Conservation (phyloP, 768 basidiomycete genomes). For the Boletus eberwhitei region DNA sequence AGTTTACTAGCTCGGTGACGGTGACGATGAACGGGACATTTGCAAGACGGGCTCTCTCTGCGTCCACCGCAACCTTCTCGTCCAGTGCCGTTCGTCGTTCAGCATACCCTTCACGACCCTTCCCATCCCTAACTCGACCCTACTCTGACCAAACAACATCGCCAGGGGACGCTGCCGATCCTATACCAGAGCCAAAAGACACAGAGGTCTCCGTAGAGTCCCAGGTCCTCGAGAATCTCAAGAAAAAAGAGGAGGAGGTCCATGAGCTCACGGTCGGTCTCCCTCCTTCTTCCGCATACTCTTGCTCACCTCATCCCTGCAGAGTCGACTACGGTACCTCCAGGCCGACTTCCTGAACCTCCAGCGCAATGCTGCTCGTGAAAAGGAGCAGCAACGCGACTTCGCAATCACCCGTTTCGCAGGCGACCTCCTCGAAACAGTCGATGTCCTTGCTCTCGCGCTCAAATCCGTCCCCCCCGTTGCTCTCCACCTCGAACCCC, state of each 20-base stretch:
- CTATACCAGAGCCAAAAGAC: constrained; percentile 15
- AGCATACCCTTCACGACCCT: constrained; percentile 22
- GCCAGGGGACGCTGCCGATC: constrained; percentile 11
- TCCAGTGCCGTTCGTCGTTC: constrained; percentile 44
- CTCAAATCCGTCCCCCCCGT: constrained; percentile 71
- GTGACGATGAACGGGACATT: constrained; percentile 49
- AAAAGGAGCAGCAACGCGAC: constrained; percentile 89
- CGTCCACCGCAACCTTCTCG: constrained; percentile 58
- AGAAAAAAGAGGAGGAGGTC: constrained; percentile 79
- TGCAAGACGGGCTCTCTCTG: constrained; percentile 52
- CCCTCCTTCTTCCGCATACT: neutral
- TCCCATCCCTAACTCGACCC: constrained; percentile 35
- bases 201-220: constrained; percentile 33
- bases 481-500: constrained; percentile 35
- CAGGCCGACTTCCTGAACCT: constrained; percentile 96
- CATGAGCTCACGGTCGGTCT: constrained; percentile 75
- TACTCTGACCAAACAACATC: constrained; percentile 61
- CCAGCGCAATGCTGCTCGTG: constrained; percentile 85
- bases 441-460: constrained; percentile 85
- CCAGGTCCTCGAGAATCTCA: constrained; percentile 52
- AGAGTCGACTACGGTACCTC: constrained; percentile 88
- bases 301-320: constrained; percentile 8
- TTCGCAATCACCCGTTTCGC: constrained; percentile 94
- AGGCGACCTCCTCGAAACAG: constrained; percentile 81
- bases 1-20: neutral